Evolutionary conservation across 768 basidiomycete species (phyloP).

Genomic region (Leccinellum albellum): DNA sequence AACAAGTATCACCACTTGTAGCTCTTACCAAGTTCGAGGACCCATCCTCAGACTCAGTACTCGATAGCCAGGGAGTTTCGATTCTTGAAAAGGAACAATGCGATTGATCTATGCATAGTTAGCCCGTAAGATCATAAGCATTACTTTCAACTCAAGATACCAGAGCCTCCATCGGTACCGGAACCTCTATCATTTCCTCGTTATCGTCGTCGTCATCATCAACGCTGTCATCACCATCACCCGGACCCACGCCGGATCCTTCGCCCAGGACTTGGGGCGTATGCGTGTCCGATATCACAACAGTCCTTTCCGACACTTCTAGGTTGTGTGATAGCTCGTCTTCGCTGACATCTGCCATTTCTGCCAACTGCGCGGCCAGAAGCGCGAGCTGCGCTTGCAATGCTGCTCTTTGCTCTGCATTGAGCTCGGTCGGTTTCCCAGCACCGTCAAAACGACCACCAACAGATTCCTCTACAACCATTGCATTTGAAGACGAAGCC

Average conservation of each 20-base stretch:
- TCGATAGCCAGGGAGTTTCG: not conserved
- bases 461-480: not conserved
- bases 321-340: conserved; percentile 29
- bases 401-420: conserved; percentile 54
- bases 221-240: conserved; percentile 9
- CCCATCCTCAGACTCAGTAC: not conserved
- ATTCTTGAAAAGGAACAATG: not conserved
- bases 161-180: conserved; percentile 19
- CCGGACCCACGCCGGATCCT: conserved; percentile 3
- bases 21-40: not conserved
- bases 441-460: conserved; percentile 4
- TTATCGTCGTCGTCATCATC: conserved; percentile 13
- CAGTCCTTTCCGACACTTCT: conserved; percentile 8
- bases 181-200: conserved; percentile 30
- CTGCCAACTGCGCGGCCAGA: conserved; percentile 67
- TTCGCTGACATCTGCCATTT: conserved; percentile 49
- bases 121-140: not conserved
- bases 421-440: conserved; percentile 24
- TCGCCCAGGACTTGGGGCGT: not conserved
- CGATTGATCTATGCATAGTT: not conserved
- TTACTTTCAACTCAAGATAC: conserved; percentile 5
- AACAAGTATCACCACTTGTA: not conserved
- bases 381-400: conserved; percentile 72
- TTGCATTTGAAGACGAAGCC: not conserved
- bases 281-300: not conserved